phyloP scores from a whole-genome alignment of 2,329 filamentous ascomycete species.

The Aspergillus aculeatinus region DNA sequence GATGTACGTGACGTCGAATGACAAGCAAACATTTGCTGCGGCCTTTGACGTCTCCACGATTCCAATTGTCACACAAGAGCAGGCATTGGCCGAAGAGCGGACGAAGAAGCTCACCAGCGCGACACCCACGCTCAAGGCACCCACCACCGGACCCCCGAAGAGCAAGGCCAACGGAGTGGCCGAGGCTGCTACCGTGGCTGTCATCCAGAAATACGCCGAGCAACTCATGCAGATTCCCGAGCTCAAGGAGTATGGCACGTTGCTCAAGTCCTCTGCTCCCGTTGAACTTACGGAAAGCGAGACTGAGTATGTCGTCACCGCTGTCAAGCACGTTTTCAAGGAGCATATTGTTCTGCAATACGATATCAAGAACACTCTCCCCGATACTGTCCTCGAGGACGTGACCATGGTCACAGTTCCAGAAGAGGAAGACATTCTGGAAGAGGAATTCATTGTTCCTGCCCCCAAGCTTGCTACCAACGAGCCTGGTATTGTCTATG shows the following conservation, averaged over 20 bases:
- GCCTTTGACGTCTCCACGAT: constrained; percentile 91
- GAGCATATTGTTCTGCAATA: constrained; percentile 95
- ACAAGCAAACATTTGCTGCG: constrained; percentile 76
- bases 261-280: constrained; percentile 85
- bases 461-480: constrained; percentile 78
- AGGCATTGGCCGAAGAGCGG: constrained; percentile 92
- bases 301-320: constrained; percentile 92
- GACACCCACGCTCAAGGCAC: constrained; percentile 90
- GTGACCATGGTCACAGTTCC: constrained; percentile 80
- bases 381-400: constrained; percentile 85
- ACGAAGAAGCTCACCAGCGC: constrained; percentile 95
- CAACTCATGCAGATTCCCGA: constrained; percentile 87
- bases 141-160: constrained; percentile 76
- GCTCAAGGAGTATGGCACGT: constrained; percentile 80
- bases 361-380: constrained; percentile 95
- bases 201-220: constrained; percentile 84
- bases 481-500: constrained; percentile 89
- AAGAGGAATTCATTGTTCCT: constrained; percentile 91
- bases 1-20: constrained; percentile 92
- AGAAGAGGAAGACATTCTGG: constrained; percentile 69
- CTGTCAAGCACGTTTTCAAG: constrained; percentile 97
- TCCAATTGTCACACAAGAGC: constrained; percentile 89
- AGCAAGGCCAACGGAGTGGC: constrained; percentile 64
- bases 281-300: constrained; percentile 95
- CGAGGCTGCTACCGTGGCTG: constrained; percentile 75